Conservation (phyloP, 768 basidiomycete species). For the Termitomyces titanicus region DNA sequence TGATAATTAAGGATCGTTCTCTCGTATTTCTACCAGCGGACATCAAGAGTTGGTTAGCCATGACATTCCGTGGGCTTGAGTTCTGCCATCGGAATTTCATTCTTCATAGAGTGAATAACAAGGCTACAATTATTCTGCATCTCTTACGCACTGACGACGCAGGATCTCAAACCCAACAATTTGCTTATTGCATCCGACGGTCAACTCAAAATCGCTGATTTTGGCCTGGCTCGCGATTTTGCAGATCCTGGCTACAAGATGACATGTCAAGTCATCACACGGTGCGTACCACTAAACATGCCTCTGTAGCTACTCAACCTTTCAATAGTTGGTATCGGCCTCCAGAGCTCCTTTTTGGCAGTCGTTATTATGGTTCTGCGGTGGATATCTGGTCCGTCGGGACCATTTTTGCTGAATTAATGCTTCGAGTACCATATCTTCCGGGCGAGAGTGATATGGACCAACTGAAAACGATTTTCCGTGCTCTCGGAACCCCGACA, state of each 20-base stretch:
- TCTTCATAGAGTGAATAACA: conserved; percentile 73
- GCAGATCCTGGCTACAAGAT: conserved; percentile 94
- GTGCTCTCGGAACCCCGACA: conserved; percentile 92
- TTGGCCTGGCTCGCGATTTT: conserved; percentile 95
- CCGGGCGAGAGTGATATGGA: conserved; percentile 97
- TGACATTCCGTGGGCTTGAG: conserved; percentile 97
- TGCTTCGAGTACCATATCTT: conserved; percentile 93
- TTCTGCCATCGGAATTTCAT: conserved; percentile 96
- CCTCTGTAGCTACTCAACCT: conserved; percentile 1
- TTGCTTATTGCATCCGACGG: conserved; percentile 89
- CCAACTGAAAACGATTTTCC: conserved; percentile 91
- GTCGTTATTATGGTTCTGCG: conserved; percentile 84
- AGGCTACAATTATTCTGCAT: background rate
- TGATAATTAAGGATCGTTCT: conserved; percentile 90
- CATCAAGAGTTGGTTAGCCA: conserved; percentile 98
- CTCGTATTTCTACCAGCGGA: conserved; percentile 93
- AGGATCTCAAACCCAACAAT: conserved; percentile 99
- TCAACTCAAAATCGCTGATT: conserved; percentile 95
- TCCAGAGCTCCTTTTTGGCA: conserved; percentile 90
- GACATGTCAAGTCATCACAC: conserved; percentile 97
- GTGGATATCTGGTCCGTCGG: conserved; percentile 98
- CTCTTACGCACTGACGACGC: background rate
- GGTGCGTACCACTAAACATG: conserved; percentile 44
- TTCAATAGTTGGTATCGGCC: conserved; percentile 90
- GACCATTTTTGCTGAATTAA: conserved; percentile 96